phyloP scores from a whole-genome alignment of 495 filamentous ascomycete genomes.

The Lichina pygmaea region DNA sequence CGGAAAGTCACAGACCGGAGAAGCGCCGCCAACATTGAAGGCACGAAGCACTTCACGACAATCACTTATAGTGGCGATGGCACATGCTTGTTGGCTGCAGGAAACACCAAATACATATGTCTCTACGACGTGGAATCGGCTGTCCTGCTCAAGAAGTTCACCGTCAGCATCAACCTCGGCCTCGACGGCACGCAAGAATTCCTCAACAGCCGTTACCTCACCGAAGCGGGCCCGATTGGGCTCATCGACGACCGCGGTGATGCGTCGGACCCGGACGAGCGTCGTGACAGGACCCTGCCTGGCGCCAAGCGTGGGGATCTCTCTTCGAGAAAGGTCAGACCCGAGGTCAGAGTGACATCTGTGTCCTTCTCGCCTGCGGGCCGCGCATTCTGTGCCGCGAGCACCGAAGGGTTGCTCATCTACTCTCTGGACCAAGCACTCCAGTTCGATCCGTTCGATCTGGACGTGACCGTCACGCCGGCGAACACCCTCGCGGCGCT shows the following conservation, averaged over 20 bases:
- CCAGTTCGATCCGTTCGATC: constrained; percentile 83
- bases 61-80: constrained; percentile 82
- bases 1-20: constrained; percentile 63
- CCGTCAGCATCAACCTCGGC: constrained; percentile 77
- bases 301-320: constrained; percentile 70
- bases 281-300: constrained; percentile 61
- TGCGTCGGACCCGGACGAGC: constrained; percentile 65
- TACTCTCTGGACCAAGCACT: constrained; percentile 65
- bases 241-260: constrained; percentile 72
- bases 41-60: constrained; percentile 70
- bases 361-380: constrained; percentile 76
- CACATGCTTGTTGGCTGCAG: constrained; percentile 63
- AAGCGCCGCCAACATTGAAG: constrained; percentile 69
- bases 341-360: constrained; percentile 65
- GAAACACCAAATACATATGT: constrained; percentile 94
- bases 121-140: constrained; percentile 76
- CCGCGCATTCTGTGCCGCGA: constrained; percentile 76
- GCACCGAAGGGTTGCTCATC: constrained; percentile 77
- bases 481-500: constrained; percentile 50
- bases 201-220: constrained; percentile 72
- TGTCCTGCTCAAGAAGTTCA: constrained; percentile 79
- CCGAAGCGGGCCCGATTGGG: constrained; percentile 63
- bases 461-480: constrained; percentile 78
- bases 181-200: constrained; percentile 91
- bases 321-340: constrained; percentile 40